Evolutionary conservation across 169 alveolate genomes (phyloP).

Genomic region (Plasmodium sp.): DNA sequence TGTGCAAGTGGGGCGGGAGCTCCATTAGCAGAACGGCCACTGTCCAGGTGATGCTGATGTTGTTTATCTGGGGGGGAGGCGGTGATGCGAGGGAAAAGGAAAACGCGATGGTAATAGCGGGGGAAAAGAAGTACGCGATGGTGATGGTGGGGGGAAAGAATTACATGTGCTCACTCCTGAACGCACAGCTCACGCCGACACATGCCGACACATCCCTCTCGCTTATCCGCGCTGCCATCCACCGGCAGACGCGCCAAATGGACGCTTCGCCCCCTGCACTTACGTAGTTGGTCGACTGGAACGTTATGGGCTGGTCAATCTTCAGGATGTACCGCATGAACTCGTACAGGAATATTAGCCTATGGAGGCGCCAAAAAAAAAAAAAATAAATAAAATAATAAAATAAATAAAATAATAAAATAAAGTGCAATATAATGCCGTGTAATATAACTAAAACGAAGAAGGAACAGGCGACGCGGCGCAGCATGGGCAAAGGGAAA

Average conservation of each 20-base stretch:
- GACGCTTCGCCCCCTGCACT: background rate
- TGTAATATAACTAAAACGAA: background rate
- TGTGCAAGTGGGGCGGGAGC: conserved; percentile 28
- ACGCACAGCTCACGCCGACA: background rate
- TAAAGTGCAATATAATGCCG: background rate
- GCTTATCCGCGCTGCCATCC: background rate
- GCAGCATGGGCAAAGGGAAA: background rate
- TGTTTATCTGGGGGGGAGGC: conserved; percentile 31
- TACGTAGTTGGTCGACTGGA: conserved; percentile 74
- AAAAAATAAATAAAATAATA: background rate
- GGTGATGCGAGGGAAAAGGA: background rate
- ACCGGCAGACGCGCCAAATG: background rate
- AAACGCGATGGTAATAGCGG: background rate
- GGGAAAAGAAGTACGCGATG: background rate
- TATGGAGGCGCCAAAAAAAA: background rate
- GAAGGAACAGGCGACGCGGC: background rate
- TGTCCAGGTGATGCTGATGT: conserved; percentile 66
- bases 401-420: background rate
- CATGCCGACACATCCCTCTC: background rate
- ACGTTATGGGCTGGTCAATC: conserved; percentile 35
- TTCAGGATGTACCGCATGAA: conserved; percentile 41
- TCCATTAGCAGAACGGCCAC: conserved; percentile 61
- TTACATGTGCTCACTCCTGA: background rate
- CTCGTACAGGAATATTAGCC: conserved; percentile 68
- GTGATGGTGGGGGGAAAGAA: too few species aligned